Conservation (phyloP, 805 yeast species). For the Cyberlindnera misumaiensis region DNA sequence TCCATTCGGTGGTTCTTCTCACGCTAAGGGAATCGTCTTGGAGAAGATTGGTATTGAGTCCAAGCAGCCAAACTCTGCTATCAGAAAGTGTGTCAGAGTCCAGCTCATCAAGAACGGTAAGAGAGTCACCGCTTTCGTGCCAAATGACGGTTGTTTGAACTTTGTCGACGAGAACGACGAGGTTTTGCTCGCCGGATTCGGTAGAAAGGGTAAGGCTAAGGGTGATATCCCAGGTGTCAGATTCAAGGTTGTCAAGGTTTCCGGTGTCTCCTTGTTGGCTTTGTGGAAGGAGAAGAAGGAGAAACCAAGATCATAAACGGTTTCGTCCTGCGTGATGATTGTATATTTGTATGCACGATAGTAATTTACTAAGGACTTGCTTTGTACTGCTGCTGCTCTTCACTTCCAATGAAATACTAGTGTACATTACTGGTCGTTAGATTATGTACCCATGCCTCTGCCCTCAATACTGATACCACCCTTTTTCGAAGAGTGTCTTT, state of each 20-base stretch:
- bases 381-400: too few relatives aligned
- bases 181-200: conserved; percentile 99
- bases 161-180: conserved; percentile 99
- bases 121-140: conserved; percentile 99
- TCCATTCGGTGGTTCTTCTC: conserved; percentile 99
- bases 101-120: conserved; percentile 99
- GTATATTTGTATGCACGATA: conserved; percentile 25
- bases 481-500: conserved; percentile 34
- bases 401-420: too few relatives aligned
- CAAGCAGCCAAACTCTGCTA: conserved; percentile 99
- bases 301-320: conserved; percentile 95
- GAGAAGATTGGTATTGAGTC: conserved; percentile 99
- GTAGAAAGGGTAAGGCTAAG: conserved; percentile 99
- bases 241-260: conserved; percentile 99
- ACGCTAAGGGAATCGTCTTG: conserved; percentile 99
- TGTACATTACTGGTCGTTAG: too few relatives aligned
- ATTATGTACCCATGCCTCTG: conserved; percentile 9
- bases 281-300: conserved; percentile 99
- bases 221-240: conserved; percentile 99
- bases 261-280: conserved; percentile 99
- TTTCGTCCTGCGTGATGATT: conserved; percentile 4
- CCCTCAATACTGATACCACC: conserved; percentile 71
- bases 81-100: conserved; percentile 99
- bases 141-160: conserved; percentile 99
- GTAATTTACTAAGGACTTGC: not conserved